Evolutionary conservation across 2,329 filamentous ascomycete species (phyloP), one percentile per base, ranked within the genome.

Genomic region (Thielaviopsis punctulata): DNA sequence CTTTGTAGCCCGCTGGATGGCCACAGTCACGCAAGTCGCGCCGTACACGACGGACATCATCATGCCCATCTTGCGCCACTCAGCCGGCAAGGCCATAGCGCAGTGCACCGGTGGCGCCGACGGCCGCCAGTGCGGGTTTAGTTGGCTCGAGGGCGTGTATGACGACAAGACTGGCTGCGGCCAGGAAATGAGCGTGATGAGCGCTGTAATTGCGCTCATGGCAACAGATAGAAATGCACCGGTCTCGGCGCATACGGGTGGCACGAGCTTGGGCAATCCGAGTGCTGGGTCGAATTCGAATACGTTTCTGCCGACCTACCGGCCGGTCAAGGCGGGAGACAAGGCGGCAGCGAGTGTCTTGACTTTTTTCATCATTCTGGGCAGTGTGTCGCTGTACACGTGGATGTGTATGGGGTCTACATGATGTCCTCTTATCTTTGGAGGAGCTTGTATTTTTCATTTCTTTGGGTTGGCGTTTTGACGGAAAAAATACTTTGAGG

Each of bases 101-200:
- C 69, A 73, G 54, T 82, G 77, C 59, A 72, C 69, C 5, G 73
- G 71, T 9, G 76, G 71, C 5, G 62, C 64, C 1, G 63, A 66
- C 19, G 67, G 71, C 7, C 67, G 70, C 13, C 66, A 67, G 13
- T 82, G 79, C 58, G 73, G 76, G 13, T 69, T 77, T 49, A 67
- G 67, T 53, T 82, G 77, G 77, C 69, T 67, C 36, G 62, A 63
- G 4, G 70, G 67, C 2, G 60, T 58, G 4, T 80, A 70, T 58
- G 76, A 80, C 56, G 73, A 73, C 44, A 73, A 69, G 54, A 70
- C 65, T 3, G 75, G 77, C 27, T 73, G 77, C 49, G 76, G 78
- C 8, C 75, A 82, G 62, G 69, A 77, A 59, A 77, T 82, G 69
- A 73, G 72, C 51, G 77, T 73, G 0, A 64, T 80, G 13, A 71